Conservation (phyloP, 1,139 yeast genomes). For the Wickerhamomyces sp. region DNA sequence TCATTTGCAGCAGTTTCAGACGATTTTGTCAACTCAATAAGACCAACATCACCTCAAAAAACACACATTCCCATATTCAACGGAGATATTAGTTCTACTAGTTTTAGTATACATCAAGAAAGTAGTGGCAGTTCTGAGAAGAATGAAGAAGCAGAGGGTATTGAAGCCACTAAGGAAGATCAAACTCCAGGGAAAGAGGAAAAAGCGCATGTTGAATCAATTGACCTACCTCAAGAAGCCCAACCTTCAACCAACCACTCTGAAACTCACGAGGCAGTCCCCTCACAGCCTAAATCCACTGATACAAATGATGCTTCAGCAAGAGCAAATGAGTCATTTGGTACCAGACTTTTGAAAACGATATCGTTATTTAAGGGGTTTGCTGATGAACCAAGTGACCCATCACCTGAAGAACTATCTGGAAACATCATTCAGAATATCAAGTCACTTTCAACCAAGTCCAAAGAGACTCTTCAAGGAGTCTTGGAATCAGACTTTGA, state of each 20-base stretch:
- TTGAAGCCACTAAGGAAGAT: too few species aligned
- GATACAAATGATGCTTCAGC: background rate
- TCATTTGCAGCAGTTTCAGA: constrained; percentile 14
- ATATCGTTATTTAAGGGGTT: background rate
- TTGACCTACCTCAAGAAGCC: too few species aligned
- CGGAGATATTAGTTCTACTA: too few species aligned
- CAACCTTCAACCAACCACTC: too few species aligned
- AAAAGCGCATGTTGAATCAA: too few species aligned
- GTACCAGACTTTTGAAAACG: background rate
- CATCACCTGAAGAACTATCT: background rate
- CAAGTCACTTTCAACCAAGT: background rate
- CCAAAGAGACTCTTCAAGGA: background rate
- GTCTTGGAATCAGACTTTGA: background rate
- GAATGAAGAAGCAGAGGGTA: too few species aligned
- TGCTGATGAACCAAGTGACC: background rate
- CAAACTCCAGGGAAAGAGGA: too few species aligned
- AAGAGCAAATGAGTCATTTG: background rate
- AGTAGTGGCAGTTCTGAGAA: too few species aligned
- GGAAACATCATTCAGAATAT: background rate
- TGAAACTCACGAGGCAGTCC: too few species aligned
- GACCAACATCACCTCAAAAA: background rate
- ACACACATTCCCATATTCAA: too few species aligned
- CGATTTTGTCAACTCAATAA: constrained; percentile 8
- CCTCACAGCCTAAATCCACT: background rate
- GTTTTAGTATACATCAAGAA: too few species aligned